Conservation (phyloP, 139 green algal species). For the Trebouxia sp. region DNA sequence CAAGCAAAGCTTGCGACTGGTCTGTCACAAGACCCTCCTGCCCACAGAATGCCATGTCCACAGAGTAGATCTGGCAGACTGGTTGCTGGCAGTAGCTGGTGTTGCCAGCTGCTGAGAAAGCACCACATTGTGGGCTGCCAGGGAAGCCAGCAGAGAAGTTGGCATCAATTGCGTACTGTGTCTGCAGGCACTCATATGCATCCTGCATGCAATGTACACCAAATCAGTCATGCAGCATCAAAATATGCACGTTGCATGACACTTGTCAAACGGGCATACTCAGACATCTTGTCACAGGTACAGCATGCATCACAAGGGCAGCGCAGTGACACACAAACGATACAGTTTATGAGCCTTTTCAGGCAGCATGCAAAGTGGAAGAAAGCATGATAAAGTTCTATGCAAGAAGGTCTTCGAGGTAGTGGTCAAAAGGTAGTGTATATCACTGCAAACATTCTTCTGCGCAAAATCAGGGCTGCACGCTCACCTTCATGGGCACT, state of each 20-base stretch:
- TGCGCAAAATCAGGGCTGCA: no score
- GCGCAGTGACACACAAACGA: no score
- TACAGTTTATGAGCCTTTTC: no score
- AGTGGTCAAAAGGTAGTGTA: no score
- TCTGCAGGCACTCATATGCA: conserved; percentile 25
- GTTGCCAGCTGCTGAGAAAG: conserved; percentile 20
- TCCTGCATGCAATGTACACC: conserved; percentile 30
- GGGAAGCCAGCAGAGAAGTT: conserved; percentile 1
- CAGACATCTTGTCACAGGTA: no score
- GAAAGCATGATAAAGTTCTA: no score
- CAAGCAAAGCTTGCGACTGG: not conserved
- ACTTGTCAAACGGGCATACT: no score
- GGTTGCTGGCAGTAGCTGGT: conserved; percentile 28
- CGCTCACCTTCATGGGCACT: not conserved
- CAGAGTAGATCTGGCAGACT: conserved; percentile 30
- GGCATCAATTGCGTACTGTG: not conserved
- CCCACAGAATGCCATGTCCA: conserved; percentile 37
- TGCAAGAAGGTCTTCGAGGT: no score
- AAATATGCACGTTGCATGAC: no score
- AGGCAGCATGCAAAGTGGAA: no score
- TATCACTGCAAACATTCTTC: no score
- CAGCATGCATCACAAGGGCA: no score
- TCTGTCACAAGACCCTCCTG: conserved; percentile 27
- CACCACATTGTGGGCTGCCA: conserved; percentile 13
- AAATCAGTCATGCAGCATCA: not conserved